Base-by-base conservation (phyloP, 169 alveolate species). In the Condylostoma magnum region DNA sequence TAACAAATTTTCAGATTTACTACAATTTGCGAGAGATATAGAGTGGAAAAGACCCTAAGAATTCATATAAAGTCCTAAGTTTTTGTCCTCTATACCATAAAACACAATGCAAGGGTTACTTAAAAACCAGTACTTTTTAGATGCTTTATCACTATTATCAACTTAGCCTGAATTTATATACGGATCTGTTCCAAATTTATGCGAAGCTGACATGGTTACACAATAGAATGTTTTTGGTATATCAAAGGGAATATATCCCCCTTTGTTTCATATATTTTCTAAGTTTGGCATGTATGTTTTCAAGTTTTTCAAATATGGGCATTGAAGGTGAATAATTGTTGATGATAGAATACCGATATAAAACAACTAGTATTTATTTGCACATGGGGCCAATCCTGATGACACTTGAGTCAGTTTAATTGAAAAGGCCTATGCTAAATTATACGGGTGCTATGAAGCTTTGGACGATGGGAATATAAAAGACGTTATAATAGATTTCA, bases 361-460 rank as follows among this genome's bases (percentile, higher is more conserved):
- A 37, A 58, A 68, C 71, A 73, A 25, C 71, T 5, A 15, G 30
- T 5, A 69, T 54, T 36, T 51, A 82, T 92, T 76, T 83, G 95
- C 90, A 6, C 58, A 76, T 46, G 88, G 95, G 53, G 76, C 80
- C 41, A 38, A 82, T 6, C 53, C 56, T 27, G 83, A 72, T 44
- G 96, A 92, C 74, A 53, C 87, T 8, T 92, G 96, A 94, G 95
- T 92, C 8, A 80, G 93, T 20, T 53, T 92, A 43, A 81, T 92
- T 5, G 96, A 92, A 72, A 92, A 92, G 68, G 96, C 95, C 2
- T 92, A 92, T 81, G 96, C 96, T 41, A 92, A 92, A 70, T 65
- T 88, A 0, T 93, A 92, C 77, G 87, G 87, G 1, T 76, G 93
- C 70, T 92, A 92, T 66, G 57, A 57, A 31, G 38, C 93, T 34